Base-by-base conservation (phyloP, 441 rosid genomes). In the Omphalea diandra region DNA sequence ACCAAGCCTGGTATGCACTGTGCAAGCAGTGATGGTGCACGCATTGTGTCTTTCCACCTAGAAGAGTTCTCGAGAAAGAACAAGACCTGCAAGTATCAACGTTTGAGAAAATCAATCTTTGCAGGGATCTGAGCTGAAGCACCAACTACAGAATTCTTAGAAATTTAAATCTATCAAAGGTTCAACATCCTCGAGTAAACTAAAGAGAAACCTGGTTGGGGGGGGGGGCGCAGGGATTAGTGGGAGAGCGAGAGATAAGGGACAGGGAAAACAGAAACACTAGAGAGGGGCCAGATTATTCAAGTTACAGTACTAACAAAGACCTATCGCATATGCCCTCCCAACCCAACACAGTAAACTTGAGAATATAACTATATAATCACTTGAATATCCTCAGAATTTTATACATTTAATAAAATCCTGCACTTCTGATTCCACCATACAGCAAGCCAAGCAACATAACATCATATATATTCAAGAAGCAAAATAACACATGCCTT, bases 1-100 rank as follows among this genome's bases (percentile, higher is more conserved):
- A 76, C 73, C 77, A 90, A 85, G 56, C 99, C 94, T 20, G 98
- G 94, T 84, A 85, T 81, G 80, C 97, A 94, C 79, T 91, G 97
- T 55, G 91, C 86, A 68, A 94, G 82, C 83, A 94, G 75, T 2
- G 99, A 86, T 17, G 97, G 93, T 35, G 99, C 87, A 72, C 96
- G 97, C 96, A 91, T 89, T 67, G 68, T 83, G 7, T 29, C 73
- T 20, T 56, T n/a, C n/a, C 63, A 61, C 62, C 72, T 47, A 41
- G 20, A 67, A 3, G 7, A 70, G 64, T 50, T 24, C 67, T 59
- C 65, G 61, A 71, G 58, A 40, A 56, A 46, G 73, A 61, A 40
- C 32, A 72, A 15, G 72, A 58, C 75, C 85, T 86, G 77, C 74
- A 77, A 67, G 53, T 6, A 53, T 36, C 74, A 76, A 68, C 17